Percentiles rank a stretch among this genome's conserved stretches.
Evolutionary conservation across 2,329 filamentous ascomycete genomes (phyloP).

Genomic region (Fusarium sambucinum): DNA sequence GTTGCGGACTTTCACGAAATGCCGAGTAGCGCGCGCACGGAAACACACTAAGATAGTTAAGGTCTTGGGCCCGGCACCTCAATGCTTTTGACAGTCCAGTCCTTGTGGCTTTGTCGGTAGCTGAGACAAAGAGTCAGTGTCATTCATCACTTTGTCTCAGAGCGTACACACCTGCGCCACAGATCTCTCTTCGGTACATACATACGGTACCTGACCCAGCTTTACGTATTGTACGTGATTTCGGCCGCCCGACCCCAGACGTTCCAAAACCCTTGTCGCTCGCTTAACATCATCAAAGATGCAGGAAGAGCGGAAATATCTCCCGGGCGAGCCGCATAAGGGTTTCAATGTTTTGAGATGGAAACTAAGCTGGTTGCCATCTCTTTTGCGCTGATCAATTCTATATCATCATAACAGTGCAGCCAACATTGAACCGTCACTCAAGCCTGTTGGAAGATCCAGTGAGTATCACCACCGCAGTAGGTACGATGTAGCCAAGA

Average conservation of each 20-base stretch:
- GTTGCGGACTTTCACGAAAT: conserved; percentile 27
- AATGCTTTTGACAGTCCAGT: conserved; percentile 17
- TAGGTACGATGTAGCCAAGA: conserved; percentile 2
- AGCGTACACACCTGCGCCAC: conserved; percentile 27
- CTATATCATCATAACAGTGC: neutral
- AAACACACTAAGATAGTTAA: conserved; percentile 25
- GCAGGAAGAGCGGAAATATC: conserved; percentile 34
- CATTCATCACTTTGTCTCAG: conserved; percentile 10
- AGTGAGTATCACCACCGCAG: neutral
- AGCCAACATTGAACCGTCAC: neutral
- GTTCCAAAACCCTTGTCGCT: conserved; percentile 8
- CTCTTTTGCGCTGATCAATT: conserved; percentile 24
- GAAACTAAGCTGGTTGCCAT: neutral
- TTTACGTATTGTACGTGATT: conserved; percentile 6
- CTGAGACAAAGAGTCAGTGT: conserved; percentile 21
- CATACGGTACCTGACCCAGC: conserved; percentile 17
- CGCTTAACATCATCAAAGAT: conserved; percentile 16
- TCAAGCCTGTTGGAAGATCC: neutral
- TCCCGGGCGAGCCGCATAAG: conserved; percentile 31
- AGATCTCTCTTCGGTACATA: conserved; percentile 20
- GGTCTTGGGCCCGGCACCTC: conserved; percentile 25
- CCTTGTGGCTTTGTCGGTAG: conserved; percentile 12
- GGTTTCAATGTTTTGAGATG: neutral
- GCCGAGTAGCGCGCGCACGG: conserved; percentile 17
- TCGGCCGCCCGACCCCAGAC: conserved; percentile 33